phyloP scores from a whole-genome alignment of 2,329 filamentous ascomycete genomes.

The Epichloe aotearoae region DNA sequence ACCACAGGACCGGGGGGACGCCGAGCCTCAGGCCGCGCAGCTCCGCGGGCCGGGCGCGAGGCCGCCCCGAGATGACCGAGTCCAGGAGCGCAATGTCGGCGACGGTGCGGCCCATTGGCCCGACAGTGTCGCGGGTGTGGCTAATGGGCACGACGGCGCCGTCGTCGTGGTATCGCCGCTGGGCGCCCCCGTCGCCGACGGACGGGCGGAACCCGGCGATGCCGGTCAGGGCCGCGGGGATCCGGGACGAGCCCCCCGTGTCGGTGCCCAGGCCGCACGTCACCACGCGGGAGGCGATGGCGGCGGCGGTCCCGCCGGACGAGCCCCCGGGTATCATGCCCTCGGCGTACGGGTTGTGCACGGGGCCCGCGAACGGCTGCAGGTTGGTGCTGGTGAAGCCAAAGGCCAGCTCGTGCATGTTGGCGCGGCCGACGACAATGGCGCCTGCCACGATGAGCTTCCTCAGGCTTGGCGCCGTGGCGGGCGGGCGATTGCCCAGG shows the following conservation, averaged over 20 bases:
- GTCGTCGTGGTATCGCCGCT: slow-evolving; percentile 7
- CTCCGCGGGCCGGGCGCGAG: not conserved
- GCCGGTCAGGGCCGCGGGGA: slow-evolving; percentile 11
- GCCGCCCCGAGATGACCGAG: slow-evolving; percentile 45
- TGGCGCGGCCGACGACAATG: slow-evolving; percentile 34
- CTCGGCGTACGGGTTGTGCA: slow-evolving; percentile 8
- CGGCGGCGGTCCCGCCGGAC: slow-evolving; percentile 9
- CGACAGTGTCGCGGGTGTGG: slow-evolving; percentile 51
- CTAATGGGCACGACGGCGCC: slow-evolving; percentile 48
- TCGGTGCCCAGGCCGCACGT: slow-evolving; percentile 11
- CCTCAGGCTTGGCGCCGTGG: slow-evolving; percentile 9
- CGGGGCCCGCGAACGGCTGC: slow-evolving; percentile 7
- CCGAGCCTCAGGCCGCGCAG: slow-evolving; percentile 6
- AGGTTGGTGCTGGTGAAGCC: slow-evolving; percentile 11
- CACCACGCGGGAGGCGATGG: slow-evolving; percentile 10
- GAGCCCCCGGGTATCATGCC: slow-evolving; percentile 11
- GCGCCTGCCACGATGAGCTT: slow-evolving; percentile 14
- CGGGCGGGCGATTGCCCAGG: slow-evolving; percentile 1
- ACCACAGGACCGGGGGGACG: slow-evolving; percentile 8
- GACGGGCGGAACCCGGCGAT: slow-evolving; percentile 10
- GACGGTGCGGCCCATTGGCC: slow-evolving; percentile 51
- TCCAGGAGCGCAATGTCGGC: slow-evolving; percentile 51
- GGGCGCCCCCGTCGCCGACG: slow-evolving; percentile 7
- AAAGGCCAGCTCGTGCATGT: slow-evolving; percentile 27
- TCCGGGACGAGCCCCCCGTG: slow-evolving; percentile 10